These are phyloP conservation scores for Vaucheria bursata DNA, from an alignment of 352 stramenopile species.

Conservation along the genomic window DNA sequence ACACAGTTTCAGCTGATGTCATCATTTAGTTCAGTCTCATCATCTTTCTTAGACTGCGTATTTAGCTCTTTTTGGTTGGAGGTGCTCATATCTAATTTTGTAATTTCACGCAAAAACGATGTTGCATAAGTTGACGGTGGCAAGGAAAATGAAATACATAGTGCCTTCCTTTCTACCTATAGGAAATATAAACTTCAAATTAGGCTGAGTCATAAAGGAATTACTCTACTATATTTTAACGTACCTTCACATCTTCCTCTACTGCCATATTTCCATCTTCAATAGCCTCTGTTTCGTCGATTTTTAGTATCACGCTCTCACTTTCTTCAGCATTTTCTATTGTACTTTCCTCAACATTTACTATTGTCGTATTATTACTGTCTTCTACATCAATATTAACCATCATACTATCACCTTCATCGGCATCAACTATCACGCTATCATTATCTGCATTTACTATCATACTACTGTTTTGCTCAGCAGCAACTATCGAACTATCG, in stretches of 20 bases:
- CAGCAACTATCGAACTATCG: too few species aligned
- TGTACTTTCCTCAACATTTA: background rate
- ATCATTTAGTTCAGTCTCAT: too few species aligned
- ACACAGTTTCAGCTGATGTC: too few species aligned
- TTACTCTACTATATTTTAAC: background rate
- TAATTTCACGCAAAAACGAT: slow-evolving; percentile 86
- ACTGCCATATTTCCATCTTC: background rate
- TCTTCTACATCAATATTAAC: background rate
- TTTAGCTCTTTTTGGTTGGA: slow-evolving; percentile 49
- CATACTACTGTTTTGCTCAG: too few species aligned
- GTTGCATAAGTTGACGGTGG: slow-evolving; percentile 84
- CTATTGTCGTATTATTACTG: background rate
- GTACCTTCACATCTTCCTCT: background rate
- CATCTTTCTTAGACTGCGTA: background rate
- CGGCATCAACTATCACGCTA: background rate
- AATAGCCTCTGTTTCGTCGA: background rate
- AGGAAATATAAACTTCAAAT: background rate
- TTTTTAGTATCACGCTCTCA: background rate
- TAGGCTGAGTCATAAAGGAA: background rate
- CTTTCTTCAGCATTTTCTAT: background rate
- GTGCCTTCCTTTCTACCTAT: slow-evolving; percentile 48
- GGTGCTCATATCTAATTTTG: slow-evolving; percentile 59
- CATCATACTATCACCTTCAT: background rate
- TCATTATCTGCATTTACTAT: too few species aligned
- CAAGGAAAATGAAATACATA: slow-evolving; percentile 62